These are phyloP conservation scores for Podaxis carcinomalis DNA, from an alignment of 768 basidiomycete species.

Conservation along the genomic window DNA sequence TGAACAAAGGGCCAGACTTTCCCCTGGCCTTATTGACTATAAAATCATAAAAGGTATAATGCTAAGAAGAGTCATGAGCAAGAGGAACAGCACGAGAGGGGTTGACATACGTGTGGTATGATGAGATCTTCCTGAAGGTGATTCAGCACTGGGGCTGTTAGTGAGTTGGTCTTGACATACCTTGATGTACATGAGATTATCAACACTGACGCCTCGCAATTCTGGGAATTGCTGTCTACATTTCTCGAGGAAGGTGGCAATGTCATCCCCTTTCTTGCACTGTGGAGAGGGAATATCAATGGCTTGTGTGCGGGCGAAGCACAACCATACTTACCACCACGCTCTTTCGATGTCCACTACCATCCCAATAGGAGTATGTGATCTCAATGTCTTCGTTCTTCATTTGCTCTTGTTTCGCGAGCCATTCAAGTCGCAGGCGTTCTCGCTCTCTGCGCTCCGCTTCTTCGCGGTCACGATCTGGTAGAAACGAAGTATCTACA, in stretches of 20 bases:
- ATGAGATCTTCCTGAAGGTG: conserved; percentile 85
- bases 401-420: conserved; percentile 63
- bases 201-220: conserved; percentile 82
- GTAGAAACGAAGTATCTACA: conserved; percentile 97
- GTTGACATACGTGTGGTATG: conserved; percentile 79
- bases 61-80: conserved; percentile 39
- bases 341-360: conserved; percentile 91
- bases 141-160: not conserved
- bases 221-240: conserved; percentile 93
- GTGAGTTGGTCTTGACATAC: conserved; percentile 31
- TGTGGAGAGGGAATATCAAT: conserved; percentile 25
- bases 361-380: conserved; percentile 97
- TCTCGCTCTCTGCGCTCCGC: conserved; percentile 87
- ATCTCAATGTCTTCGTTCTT: conserved; percentile 80
- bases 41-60: conserved; percentile 98
- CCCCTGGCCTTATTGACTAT: conserved; percentile 98
- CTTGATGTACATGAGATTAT: conserved; percentile 99
- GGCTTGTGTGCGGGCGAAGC: not conserved
- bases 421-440: conserved; percentile 85
- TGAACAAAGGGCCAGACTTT: conserved; percentile 96
- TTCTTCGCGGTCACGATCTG: conserved; percentile 96
- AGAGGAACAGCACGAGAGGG: conserved; percentile 1
- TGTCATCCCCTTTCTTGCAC: conserved; percentile 97
- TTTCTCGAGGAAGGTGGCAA: conserved; percentile 86
- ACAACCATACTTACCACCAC: conserved; percentile 60